These are phyloP conservation scores for Lactifluus volemus DNA, from an alignment of 768 basidiomycete species.

Conservation along the genomic window DNA sequence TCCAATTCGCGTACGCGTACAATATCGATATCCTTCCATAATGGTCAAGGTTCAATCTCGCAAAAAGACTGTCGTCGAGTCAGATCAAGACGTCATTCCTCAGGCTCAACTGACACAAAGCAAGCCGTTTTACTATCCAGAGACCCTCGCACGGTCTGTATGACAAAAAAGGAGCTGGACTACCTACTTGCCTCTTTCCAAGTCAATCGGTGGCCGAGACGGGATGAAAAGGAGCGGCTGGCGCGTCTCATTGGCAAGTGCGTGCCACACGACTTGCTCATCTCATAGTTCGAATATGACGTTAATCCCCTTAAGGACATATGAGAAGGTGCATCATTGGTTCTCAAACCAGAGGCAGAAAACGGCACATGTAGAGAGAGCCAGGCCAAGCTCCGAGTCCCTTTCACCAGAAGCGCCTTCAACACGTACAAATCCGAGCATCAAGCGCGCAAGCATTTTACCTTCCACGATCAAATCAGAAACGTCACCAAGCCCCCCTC, in stretches of 20 bases:
- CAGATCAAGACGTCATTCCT: not conserved
- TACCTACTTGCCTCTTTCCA: conserved; percentile 6
- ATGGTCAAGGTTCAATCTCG: conserved; percentile 13
- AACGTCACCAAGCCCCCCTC: not conserved
- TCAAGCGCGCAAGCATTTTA: not conserved
- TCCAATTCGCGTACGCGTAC: not conserved
- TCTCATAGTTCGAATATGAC: not conserved
- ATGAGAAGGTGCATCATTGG: conserved; percentile 14
- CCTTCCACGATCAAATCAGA: not conserved
- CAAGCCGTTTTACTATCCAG: not conserved
- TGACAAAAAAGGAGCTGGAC: conserved; percentile 9
- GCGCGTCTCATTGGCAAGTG: conserved; percentile 14
- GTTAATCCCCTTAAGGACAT: conserved; percentile 3
- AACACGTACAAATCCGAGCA: not conserved
- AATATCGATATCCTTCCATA: not conserved
- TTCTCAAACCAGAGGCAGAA: conserved; percentile 18
- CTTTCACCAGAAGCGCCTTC: not conserved
- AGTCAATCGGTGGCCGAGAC: conserved; percentile 13
- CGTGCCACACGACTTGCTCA: not conserved
- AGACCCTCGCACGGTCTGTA: conserved; percentile 13
- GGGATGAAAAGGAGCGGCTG: conserved; percentile 13
- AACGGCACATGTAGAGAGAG: conserved; percentile 10
- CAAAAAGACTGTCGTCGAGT: conserved; percentile 7
- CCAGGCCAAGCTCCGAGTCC: not conserved
- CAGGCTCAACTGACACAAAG: not conserved